Base-by-base conservation (phyloP, 1,284 basidiomycete species). In the Polyporus tsugae region DNA sequence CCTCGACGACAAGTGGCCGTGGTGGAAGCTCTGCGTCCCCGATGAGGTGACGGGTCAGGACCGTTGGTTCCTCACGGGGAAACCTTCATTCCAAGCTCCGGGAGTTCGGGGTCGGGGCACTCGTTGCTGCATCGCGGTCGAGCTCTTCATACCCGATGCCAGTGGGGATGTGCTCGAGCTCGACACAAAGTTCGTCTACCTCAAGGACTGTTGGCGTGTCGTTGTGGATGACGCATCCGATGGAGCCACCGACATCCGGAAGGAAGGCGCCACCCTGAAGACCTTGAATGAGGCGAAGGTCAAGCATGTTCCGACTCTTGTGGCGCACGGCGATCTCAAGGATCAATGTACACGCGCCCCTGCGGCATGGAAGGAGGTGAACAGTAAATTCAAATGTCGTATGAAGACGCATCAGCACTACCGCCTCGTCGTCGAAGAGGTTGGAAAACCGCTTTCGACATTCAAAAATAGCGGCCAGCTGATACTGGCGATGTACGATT, bases 141-240 rank as follows among this genome's bases (percentile, higher is more conserved):
- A 44, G 4, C 11, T 66, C 29, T 9, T n/a, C 35, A 10, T 7
- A 11, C 22, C n/a, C n/a, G n/a, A n/a, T n/a, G n/a, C n/a, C n/a
- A n/a, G n/a, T n/a, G n/a, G n/a, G n/a, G n/a, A n/a, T n/a, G n/a
- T n/a, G n/a, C n/a, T 70, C 29, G 36, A 64, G 6, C 35, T 15
- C 4, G 52, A 42, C 5, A 59, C 36, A 11, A 46, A 62, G 2
- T 66, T 69, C 35, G 62, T 66, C 22, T 59, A 62, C 33, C 41
- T 70, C 25, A 70, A 70, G 66, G 69, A 70, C 35, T 64, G 61
- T 2, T 70, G 69, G 69, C 69, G 69, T 19, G 60, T 70, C 7
- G 39, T 35, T n/a, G 35, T 44, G 35, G 42, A 46, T 2, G 15
- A 17, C 6, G 15, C 52, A 0, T 6, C 6, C 17, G 52, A 55